phyloP scores from a whole-genome alignment of 2,329 filamentous ascomycete species.

The Aspergillus candidus region DNA sequence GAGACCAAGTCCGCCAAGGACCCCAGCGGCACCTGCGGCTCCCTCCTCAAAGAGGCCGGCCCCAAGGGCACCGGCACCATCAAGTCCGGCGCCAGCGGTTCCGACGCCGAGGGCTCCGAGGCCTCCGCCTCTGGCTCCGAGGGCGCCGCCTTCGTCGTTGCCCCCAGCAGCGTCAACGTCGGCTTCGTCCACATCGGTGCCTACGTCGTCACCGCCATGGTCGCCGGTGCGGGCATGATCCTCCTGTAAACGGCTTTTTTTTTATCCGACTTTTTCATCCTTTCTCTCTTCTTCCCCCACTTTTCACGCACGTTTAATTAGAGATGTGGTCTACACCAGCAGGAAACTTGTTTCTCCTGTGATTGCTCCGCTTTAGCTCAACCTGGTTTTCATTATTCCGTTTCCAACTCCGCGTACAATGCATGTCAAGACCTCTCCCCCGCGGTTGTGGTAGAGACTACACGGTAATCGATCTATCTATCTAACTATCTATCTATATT shows the following conservation, averaged over 20 bases:
- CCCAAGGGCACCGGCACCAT: slow-evolving; percentile 32
- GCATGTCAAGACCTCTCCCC: too few relatives aligned
- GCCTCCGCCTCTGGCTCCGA: slow-evolving; percentile 16
- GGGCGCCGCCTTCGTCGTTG: slow-evolving; percentile 23
- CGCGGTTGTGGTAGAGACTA: too few relatives aligned
- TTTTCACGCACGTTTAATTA: too few relatives aligned
- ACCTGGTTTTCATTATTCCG: too few relatives aligned
- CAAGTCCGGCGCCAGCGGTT: slow-evolving; percentile 28
- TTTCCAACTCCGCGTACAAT: too few relatives aligned
- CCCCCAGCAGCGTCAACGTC: slow-evolving; percentile 25
- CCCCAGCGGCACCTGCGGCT: slow-evolving; percentile 29
- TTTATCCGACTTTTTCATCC: too few relatives aligned
- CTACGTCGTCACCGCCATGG: slow-evolving; percentile 33
- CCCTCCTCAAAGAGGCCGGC: slow-evolving; percentile 35
- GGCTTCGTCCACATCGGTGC: slow-evolving; percentile 32
- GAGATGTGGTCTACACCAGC: too few relatives aligned
- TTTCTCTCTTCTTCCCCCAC: too few relatives aligned
- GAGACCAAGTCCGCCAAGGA: slow-evolving; percentile 26
- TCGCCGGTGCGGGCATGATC: slow-evolving; percentile 39
- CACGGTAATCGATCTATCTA: too few relatives aligned
- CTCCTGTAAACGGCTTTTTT: slow-evolving; percentile 28
- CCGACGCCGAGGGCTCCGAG: slow-evolving; percentile 10
- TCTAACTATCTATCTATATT: too few relatives aligned
- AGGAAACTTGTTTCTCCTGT: too few relatives aligned
- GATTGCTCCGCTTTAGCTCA: too few relatives aligned